phyloP scores from a whole-genome alignment of 108 stramenopile species.

The Nannochloropsis salina region DNA sequence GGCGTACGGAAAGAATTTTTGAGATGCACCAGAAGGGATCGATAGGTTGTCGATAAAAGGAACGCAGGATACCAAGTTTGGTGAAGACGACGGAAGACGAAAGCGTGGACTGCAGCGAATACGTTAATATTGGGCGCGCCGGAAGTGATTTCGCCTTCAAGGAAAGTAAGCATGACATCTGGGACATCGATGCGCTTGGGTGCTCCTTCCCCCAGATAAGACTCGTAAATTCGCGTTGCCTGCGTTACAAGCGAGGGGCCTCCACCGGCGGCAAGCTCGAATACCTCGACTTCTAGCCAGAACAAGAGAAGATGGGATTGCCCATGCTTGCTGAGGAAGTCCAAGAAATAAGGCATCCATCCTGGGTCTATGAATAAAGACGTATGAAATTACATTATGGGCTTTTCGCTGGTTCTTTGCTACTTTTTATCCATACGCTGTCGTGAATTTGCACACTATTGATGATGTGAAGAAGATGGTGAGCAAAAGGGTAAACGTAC shows the following conservation, averaged over 20 bases:
- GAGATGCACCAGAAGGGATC: neutral
- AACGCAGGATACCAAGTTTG: neutral
- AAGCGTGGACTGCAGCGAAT: neutral
- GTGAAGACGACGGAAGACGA: conserved; percentile 4
- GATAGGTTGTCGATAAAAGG: neutral
- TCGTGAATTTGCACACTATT: no score
- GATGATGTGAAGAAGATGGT: no score
- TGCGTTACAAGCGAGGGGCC: neutral
- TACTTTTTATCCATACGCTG: neutral
- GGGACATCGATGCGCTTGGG: neutral
- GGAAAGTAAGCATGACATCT: neutral
- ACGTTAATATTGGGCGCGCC: neutral
- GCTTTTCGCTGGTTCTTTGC: neutral
- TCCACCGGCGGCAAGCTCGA: neutral
- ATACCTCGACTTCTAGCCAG: conserved; percentile 17
- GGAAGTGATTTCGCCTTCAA: neutral
- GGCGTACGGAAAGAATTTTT: conserved; percentile 9
- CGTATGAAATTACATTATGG: neutral
- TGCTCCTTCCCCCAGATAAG: neutral
- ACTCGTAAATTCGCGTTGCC: conserved; percentile 17
- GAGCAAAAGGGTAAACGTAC: neutral
- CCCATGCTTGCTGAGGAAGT: neutral
- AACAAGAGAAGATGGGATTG: conserved; percentile 5
- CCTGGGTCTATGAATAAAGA: neutral
- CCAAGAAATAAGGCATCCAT: conserved; percentile 15